These are phyloP conservation scores for Xylaria cubensis DNA, from an alignment of 495 filamentous ascomycete species.

Conservation along the genomic window DNA sequence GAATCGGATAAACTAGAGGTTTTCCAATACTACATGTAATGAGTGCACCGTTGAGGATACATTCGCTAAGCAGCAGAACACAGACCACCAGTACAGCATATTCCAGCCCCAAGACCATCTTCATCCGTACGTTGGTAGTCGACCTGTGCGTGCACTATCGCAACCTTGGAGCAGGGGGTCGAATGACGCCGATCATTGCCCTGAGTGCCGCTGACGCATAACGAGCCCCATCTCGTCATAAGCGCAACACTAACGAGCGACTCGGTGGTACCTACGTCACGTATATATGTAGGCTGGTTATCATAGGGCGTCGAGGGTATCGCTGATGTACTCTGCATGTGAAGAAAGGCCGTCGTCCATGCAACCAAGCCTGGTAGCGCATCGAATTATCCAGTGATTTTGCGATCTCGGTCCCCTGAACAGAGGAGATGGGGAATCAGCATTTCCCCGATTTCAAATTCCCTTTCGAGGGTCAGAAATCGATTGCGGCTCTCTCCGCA, in stretches of 20 bases:
- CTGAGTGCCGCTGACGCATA: constrained; percentile 19
- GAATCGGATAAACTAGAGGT: background rate
- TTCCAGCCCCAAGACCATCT: background rate
- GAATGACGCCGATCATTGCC: constrained; percentile 12
- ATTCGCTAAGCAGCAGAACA: background rate
- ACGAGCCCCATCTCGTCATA: background rate
- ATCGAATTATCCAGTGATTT: constrained; percentile 19
- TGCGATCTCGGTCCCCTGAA: constrained; percentile 15
- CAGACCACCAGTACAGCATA: background rate
- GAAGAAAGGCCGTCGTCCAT: background rate
- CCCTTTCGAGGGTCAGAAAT: constrained; percentile 37
- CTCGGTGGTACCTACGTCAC: background rate
- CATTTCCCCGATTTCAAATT: constrained; percentile 43
- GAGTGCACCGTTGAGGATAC: background rate
- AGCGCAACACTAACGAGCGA: background rate
- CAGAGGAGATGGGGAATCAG: constrained; percentile 36
- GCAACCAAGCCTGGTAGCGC: constrained; percentile 21
- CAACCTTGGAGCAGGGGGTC: background rate
- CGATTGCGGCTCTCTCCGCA: constrained; percentile 45
- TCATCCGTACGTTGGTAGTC: background rate
- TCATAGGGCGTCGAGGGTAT: background rate
- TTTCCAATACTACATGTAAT: background rate
- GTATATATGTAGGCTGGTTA: background rate
- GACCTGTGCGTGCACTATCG: background rate
- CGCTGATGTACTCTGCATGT: constrained; percentile 8